Evolutionary conservation across 495 filamentous ascomycete species (phyloP).

Genomic region (Penicillium cataractarum): DNA sequence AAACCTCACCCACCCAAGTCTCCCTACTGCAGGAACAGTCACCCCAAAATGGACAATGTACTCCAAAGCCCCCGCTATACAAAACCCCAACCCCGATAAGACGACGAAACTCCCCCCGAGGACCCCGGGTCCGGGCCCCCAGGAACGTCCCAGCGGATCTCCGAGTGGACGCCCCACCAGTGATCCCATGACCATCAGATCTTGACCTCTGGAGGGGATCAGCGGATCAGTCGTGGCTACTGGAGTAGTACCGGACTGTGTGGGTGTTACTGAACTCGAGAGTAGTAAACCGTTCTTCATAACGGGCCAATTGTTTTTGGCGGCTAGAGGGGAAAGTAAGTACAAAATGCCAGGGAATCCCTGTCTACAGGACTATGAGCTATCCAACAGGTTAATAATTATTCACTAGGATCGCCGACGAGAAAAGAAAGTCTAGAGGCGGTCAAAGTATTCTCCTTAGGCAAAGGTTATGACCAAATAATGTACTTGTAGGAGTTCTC

Average conservation of each 20-base stretch:
- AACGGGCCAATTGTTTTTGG: slow-evolving; percentile 10
- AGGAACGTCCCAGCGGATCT: slow-evolving; percentile 5
- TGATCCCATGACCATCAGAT: slow-evolving; percentile 34
- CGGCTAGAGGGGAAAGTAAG: not conserved
- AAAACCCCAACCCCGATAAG: not conserved
- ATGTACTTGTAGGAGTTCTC: not conserved
- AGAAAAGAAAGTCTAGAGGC: slow-evolving; percentile 4
- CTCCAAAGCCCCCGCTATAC: not conserved
- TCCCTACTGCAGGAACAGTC: not conserved
- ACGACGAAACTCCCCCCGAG: not conserved
- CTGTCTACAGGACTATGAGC: not conserved
- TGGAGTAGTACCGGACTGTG: not conserved
- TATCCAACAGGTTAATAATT: too few species aligned
- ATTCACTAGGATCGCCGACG: not conserved
- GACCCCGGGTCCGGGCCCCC: not conserved
- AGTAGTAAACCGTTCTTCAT: too few species aligned
- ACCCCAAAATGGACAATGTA: not conserved
- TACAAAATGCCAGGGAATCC: too few species aligned
- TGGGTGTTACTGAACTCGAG: too few species aligned
- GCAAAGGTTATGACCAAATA: not conserved
- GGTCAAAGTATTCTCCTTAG: slow-evolving; percentile 4
- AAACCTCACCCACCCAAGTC: not conserved
- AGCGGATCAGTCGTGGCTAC: not conserved
- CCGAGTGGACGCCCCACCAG: slow-evolving; percentile 9
- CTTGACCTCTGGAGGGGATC: slow-evolving; percentile 11